phyloP scores from a whole-genome alignment of 306 rosid genomes.

The Delonix regia region DNA sequence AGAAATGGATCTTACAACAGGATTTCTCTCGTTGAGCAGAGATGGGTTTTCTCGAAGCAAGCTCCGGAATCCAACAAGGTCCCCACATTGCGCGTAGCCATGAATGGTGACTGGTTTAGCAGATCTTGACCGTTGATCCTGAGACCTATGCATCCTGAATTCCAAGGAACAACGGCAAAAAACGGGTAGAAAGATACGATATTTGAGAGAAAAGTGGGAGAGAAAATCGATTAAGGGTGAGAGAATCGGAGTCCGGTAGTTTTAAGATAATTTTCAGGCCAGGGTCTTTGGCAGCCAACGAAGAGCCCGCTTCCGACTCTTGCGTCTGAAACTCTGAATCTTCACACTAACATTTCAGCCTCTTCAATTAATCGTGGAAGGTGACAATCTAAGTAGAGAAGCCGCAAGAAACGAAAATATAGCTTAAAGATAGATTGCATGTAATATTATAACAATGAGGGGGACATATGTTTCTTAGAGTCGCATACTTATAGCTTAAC shows the following conservation, averaged over 20 bases:
- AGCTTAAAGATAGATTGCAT: neutral
- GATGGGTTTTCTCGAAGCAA: conserved; percentile 73
- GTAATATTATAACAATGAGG: neutral
- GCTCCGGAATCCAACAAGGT: conserved; percentile 65
- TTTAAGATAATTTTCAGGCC: conserved; percentile 6
- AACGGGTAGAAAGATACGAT: neutral
- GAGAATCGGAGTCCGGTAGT: neutral
- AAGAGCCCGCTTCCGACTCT: conserved; percentile 29
- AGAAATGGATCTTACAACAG: conserved; percentile 62
- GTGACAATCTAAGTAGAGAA: neutral
- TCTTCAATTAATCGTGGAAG: neutral
- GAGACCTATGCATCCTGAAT: conserved; percentile 64
- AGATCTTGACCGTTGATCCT: conserved; percentile 65
- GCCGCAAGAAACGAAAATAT: neutral
- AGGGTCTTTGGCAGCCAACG: conserved; percentile 9
- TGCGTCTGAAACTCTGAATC: conserved; percentile 25
- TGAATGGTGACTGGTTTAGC: conserved; percentile 77
- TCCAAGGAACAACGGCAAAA: conserved; percentile 6
- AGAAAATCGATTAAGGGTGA: neutral
- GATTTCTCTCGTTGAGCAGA: conserved; percentile 76
- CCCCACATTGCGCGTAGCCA: conserved; percentile 66
- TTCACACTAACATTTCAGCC: neutral
- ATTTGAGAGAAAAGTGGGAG: conserved; percentile 1
- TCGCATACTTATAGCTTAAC: neutral
- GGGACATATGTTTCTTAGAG: neutral